Conservation (phyloP, 148 eudicot species). For the Chenopodium quinoa region DNA sequence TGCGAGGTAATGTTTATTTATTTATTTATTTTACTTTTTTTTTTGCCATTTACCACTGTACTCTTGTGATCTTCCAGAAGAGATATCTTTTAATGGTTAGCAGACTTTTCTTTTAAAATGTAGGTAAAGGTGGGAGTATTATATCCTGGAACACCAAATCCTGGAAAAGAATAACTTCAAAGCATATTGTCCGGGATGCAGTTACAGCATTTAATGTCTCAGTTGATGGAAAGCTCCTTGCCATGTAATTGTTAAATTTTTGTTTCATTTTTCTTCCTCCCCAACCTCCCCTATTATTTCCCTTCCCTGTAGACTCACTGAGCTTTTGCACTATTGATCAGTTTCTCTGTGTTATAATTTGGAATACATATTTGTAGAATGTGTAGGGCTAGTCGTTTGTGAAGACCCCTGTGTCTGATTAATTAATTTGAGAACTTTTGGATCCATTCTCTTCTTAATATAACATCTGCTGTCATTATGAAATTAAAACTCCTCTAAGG, state of each 20-base stretch:
- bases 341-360: background rate
- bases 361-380: background rate
- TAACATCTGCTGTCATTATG: background rate
- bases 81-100: background rate
- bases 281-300: background rate
- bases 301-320: background rate
- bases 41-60: conserved; percentile 5
- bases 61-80: background rate
- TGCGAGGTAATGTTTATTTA: conserved; percentile 43
- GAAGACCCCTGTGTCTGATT: background rate
- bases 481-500: background rate
- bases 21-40: background rate
- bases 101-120: conserved; percentile 15
- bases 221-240: conserved; percentile 76
- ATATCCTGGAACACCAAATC: conserved; percentile 61
- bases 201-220: conserved; percentile 79
- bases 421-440: background rate
- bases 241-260: conserved; percentile 49
- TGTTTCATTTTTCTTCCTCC: background rate
- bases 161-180: conserved; percentile 73
- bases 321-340: background rate
- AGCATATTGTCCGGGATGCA: conserved; percentile 56
- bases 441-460: background rate
- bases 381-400: background rate
- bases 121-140: conserved; percentile 77